A percentile compares a stretch with the other conserved stretches of the same genome.
Conservation (phyloP, 257 asterid species). For the Jacaranda mimosifolia region DNA sequence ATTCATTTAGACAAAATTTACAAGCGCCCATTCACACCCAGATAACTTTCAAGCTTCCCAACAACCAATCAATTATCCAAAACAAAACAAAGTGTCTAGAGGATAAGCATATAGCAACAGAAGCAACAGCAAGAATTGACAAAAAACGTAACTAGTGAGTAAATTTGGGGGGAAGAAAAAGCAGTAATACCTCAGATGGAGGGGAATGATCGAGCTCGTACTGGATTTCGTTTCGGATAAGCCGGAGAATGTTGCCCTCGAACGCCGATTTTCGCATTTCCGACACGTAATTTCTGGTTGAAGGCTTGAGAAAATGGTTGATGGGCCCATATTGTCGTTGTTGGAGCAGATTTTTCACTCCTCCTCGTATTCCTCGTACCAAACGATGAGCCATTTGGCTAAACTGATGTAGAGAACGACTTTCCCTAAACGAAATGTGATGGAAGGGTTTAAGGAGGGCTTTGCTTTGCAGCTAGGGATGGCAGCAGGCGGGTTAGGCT, state of each 20-base stretch:
- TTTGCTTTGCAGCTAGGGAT: conserved; percentile 6
- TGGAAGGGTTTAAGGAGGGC: conserved; percentile 42
- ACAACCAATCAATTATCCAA: background rate
- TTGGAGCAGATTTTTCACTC: conserved; percentile 30
- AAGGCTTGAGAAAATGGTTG: conserved; percentile 32
- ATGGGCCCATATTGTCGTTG: conserved; percentile 34
- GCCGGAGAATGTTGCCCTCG: conserved; percentile 80
- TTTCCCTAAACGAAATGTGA: background rate
- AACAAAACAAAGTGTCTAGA: background rate
- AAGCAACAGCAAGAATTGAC: background rate
- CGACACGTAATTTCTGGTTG: conserved; percentile 56
- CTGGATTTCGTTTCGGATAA: conserved; percentile 76
- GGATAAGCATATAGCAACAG: background rate
- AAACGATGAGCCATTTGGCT: conserved; percentile 54
- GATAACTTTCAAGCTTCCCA: background rate
- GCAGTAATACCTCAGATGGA: conserved; percentile 56
- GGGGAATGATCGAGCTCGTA: conserved; percentile 75
- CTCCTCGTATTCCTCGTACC: conserved; percentile 49
- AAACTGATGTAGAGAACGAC: conserved; percentile 18
- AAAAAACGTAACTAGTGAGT: background rate
- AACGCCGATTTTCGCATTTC: conserved; percentile 84
- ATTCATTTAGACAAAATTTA: conserved; percentile 13
- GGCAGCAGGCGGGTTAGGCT: no score
- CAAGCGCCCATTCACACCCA: background rate
- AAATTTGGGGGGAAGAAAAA: background rate